A percentile compares a stretch with the other conserved stretches of the same genome.
phyloP scores from a whole-genome alignment of 257 asterid species.

The Petunia secreta region DNA sequence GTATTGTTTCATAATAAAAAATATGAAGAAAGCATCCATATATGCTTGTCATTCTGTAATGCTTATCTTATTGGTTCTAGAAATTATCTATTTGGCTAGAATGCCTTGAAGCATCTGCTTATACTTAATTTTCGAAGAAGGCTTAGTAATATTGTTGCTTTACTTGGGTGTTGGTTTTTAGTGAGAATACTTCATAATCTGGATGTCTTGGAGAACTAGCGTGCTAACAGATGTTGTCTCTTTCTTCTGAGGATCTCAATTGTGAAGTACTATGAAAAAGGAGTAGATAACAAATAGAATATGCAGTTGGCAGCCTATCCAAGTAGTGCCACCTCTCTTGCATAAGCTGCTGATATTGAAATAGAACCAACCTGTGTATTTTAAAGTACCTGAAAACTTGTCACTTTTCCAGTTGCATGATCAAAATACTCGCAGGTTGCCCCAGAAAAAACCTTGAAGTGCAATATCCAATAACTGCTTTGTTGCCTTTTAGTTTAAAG shows the following conservation, averaged over 20 bases:
- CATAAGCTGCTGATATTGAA: too few species aligned
- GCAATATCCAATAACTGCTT: not conserved
- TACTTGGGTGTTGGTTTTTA: not conserved
- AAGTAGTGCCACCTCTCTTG: not conserved
- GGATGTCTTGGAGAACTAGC: conserved; percentile 13
- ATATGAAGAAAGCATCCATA: not conserved
- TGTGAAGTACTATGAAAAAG: not conserved
- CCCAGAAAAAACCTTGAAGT: not conserved
- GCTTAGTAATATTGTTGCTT: not conserved
- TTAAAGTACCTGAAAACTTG: not conserved
- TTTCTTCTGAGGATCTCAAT: not conserved
- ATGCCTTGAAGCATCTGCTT: not conserved
- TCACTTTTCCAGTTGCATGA: not conserved
- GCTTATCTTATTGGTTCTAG: not conserved
- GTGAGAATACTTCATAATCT: not conserved
- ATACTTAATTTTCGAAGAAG: not conserved
- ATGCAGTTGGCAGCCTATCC: not conserved
- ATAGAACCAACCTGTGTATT: not conserved
- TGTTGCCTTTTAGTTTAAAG: not conserved
- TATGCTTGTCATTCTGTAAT: not conserved
- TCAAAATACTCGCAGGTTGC: not conserved
- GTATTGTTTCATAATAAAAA: not conserved
- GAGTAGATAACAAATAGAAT: not conserved
- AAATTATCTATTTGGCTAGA: not conserved
- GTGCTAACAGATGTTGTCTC: not conserved